Conservation (phyloP, 176 grass and related monocot genomes). For the Microstegium vimineum region DNA sequence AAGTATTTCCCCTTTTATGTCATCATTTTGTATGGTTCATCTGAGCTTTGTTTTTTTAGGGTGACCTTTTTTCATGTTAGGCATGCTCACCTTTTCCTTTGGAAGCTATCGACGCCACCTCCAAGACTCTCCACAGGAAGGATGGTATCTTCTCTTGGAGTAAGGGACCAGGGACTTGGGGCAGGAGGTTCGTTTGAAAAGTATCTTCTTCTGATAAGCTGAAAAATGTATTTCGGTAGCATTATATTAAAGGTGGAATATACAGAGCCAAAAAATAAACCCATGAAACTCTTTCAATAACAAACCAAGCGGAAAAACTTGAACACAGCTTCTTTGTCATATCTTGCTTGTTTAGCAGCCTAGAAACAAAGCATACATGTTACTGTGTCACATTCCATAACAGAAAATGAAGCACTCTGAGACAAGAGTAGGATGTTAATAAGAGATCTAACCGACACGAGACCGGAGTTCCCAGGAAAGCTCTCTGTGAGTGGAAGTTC, state of each 20-base stretch:
- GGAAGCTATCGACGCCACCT: constrained; percentile 55
- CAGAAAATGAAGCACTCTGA: background rate
- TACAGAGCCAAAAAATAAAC: background rate
- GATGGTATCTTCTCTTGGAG: constrained; percentile 43
- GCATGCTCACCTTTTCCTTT: constrained; percentile 54
- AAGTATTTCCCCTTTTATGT: background rate
- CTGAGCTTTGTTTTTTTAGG: background rate
- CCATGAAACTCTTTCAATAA: constrained; percentile 19
- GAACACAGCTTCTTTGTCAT: constrained; percentile 81
- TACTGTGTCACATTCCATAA: background rate
- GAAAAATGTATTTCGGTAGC: constrained; percentile 32
- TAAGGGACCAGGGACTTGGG: constrained; percentile 65
- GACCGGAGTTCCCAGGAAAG: constrained; percentile 73
- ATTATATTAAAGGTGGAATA: constrained; percentile 20
- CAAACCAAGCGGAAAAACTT: constrained; percentile 93
- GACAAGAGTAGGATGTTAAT: background rate
- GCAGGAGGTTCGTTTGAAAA: constrained; percentile 77
- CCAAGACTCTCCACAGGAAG: constrained; percentile 47
- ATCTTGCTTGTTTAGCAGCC: constrained; percentile 84
- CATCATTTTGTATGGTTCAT: background rate
- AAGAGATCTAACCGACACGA: constrained; percentile 70
- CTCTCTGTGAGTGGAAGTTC: constrained; percentile 77
- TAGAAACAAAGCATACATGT: constrained; percentile 12
- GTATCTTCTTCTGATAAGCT: constrained; percentile 95
- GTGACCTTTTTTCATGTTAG: constrained; percentile 1